Evolutionary conservation across 495 filamentous ascomycete genomes (phyloP).

Genomic region (Trichoderma gamsii): DNA sequence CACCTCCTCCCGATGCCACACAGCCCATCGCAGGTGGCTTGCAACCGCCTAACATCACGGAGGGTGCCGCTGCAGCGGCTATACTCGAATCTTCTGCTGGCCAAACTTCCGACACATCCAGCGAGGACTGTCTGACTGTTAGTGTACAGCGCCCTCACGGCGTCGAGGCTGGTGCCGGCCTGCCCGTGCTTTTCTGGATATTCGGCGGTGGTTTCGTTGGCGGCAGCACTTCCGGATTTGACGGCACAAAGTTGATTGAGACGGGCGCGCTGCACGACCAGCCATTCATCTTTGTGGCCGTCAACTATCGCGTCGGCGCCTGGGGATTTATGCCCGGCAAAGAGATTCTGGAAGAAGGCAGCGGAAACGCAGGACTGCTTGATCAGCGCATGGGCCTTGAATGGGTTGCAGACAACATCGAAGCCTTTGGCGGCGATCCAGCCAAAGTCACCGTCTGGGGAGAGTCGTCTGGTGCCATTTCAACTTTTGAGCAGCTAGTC

Average conservation of each 20-base stretch:
- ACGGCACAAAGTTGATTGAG: background rate
- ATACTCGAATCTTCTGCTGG: slow-evolving; percentile 24
- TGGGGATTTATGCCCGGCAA: slow-evolving; percentile 47
- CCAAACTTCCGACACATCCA: background rate
- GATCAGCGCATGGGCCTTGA: slow-evolving; percentile 40
- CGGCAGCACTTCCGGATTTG: background rate
- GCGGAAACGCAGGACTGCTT: slow-evolving; percentile 38
- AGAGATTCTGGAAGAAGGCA: slow-evolving; percentile 20
- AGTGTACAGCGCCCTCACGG: slow-evolving; percentile 28
- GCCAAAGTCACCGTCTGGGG: slow-evolving; percentile 36
- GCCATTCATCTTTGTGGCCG: slow-evolving; percentile 31
- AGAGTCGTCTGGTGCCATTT: slow-evolving; percentile 50
- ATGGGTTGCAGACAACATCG: slow-evolving; percentile 53
- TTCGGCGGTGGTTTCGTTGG: slow-evolving; percentile 51
- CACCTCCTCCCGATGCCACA: background rate
- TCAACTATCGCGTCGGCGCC: slow-evolving; percentile 53
- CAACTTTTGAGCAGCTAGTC: slow-evolving; percentile 46
- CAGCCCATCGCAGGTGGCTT: no score
- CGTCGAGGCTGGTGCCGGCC: slow-evolving; percentile 10
- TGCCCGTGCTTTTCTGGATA: slow-evolving; percentile 52
- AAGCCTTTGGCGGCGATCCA: slow-evolving; percentile 44
- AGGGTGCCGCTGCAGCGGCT: background rate
- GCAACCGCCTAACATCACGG: background rate
- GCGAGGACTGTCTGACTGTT: slow-evolving; percentile 40
- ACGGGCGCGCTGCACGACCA: slow-evolving; percentile 32